These are phyloP conservation scores for Alectoria sarmentosa DNA, from an alignment of 495 filamentous ascomycete genomes.

Conservation along the genomic window DNA sequence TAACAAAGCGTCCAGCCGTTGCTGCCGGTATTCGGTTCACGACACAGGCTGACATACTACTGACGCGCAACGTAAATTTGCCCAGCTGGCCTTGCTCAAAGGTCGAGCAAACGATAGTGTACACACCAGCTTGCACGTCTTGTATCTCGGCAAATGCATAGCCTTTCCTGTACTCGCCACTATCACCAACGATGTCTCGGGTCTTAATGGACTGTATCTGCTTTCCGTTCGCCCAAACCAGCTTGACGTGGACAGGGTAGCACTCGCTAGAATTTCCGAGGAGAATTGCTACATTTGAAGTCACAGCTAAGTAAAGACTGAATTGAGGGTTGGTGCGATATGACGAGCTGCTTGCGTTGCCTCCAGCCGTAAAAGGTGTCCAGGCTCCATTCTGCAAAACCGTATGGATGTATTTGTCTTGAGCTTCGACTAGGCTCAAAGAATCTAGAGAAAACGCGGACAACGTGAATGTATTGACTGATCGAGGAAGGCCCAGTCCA, in stretches of 20 bases:
- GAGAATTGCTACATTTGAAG: conserved; percentile 58
- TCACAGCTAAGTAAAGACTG: conserved; percentile 48
- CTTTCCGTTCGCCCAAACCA: conserved; percentile 69
- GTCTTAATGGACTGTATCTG: conserved; percentile 59
- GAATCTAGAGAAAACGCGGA: conserved; percentile 63
- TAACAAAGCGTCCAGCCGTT: conserved; percentile 59
- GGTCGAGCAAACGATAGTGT: conserved; percentile 82
- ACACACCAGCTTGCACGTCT: conserved; percentile 56
- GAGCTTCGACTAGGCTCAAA: conserved; percentile 52
- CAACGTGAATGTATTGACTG: conserved; percentile 72
- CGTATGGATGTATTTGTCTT: conserved; percentile 49
- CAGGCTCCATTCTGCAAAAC: conserved; percentile 54
- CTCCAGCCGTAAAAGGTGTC: conserved; percentile 74
- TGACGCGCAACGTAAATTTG: conserved; percentile 67
- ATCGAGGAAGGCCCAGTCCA: conserved; percentile 64
- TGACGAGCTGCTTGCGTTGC: conserved; percentile 64
- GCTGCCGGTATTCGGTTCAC: conserved; percentile 54
- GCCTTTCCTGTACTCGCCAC: conserved; percentile 76
- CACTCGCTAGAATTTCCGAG: conserved; percentile 53
- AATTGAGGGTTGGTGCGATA: conserved; percentile 88
- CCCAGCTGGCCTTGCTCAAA: conserved; percentile 73
- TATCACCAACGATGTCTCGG: conserved; percentile 70
- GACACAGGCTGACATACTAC: conserved; percentile 46
- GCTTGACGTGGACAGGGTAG: conserved; percentile 72
- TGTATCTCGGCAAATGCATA: conserved; percentile 59